Conservation (phyloP, 345 rosid genomes). For the Noccaea caerulescens region DNA sequence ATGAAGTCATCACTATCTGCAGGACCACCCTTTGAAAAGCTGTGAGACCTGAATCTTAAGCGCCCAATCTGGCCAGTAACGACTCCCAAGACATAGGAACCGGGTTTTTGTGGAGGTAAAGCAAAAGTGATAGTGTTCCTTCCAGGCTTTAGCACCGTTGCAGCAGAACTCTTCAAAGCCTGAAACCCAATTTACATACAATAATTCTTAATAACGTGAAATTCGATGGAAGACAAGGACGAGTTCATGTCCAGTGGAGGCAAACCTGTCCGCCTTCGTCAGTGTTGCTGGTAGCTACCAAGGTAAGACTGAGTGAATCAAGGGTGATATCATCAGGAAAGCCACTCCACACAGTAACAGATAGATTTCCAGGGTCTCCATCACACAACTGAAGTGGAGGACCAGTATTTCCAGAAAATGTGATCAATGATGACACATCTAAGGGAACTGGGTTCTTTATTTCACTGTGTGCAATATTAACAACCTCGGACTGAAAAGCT, state of each 20-base stretch:
- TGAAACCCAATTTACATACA: constrained; percentile 49
- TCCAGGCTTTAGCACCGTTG: constrained; percentile 75
- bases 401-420: constrained; percentile 92
- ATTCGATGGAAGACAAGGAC: constrained; percentile 11
- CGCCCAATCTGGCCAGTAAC: constrained; percentile 95
- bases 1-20: constrained; percentile 95
- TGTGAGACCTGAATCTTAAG: constrained; percentile 92
- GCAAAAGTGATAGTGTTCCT: constrained; percentile 69
- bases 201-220: constrained; percentile 10
- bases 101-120: constrained; percentile 91
- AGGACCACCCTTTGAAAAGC: constrained; percentile 94
- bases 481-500: constrained; percentile 91
- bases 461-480: constrained; percentile 90
- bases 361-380: constrained; percentile 90
- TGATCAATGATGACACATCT: constrained; percentile 88
- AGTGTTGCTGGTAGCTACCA: constrained; percentile 79
- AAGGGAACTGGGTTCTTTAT: constrained; percentile 92
- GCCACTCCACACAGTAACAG: constrained; percentile 94
- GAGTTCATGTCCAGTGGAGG: constrained; percentile 33
- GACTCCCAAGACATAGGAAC: constrained; percentile 92
- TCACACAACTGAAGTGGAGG: constrained; percentile 88
- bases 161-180: constrained; percentile 79
- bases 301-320: constrained; percentile 86
- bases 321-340: constrained; percentile 96
- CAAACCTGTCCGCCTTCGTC: constrained; percentile 92